phyloP scores from a whole-genome alignment of 345 rosid species.

The Camelina sativa region DNA sequence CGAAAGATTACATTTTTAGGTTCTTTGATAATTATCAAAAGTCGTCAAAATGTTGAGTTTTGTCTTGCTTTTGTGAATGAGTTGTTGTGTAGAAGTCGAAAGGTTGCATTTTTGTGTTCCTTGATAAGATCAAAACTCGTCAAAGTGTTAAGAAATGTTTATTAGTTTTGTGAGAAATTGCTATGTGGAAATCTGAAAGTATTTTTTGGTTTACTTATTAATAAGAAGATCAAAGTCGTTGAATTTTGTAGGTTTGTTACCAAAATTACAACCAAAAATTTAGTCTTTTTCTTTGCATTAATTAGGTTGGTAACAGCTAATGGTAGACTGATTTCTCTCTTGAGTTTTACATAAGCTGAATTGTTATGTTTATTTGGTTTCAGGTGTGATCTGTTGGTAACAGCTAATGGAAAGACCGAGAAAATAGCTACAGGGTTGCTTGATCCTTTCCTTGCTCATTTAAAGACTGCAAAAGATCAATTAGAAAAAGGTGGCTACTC shows the following conservation, averaged over 20 bases:
- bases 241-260: background rate
- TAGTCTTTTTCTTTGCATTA: conserved; percentile 1
- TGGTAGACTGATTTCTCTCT: background rate
- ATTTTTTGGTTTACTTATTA: no score
- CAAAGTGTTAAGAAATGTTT: no score
- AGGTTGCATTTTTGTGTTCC: background rate
- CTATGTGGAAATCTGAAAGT: no score
- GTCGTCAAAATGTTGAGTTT: conserved; percentile 3
- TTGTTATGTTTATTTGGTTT: background rate
- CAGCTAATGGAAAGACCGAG: conserved; percentile 77
- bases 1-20: background rate
- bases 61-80: background rate
- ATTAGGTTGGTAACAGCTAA: background rate
- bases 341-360: background rate
- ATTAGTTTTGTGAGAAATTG: no score
- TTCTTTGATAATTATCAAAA: background rate
- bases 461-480: conserved; percentile 83
- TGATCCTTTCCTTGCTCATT: conserved; percentile 87
- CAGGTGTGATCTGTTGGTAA: conserved; percentile 92
- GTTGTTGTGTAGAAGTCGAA: background rate
- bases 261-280: background rate
- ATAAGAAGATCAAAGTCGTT: background rate
- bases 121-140: background rate
- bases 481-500: conserved; percentile 92
- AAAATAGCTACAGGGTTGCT: conserved; percentile 90